Conservation (phyloP, 192 early-diverging fungal genomes). For the Linnemannia zychae region DNA sequence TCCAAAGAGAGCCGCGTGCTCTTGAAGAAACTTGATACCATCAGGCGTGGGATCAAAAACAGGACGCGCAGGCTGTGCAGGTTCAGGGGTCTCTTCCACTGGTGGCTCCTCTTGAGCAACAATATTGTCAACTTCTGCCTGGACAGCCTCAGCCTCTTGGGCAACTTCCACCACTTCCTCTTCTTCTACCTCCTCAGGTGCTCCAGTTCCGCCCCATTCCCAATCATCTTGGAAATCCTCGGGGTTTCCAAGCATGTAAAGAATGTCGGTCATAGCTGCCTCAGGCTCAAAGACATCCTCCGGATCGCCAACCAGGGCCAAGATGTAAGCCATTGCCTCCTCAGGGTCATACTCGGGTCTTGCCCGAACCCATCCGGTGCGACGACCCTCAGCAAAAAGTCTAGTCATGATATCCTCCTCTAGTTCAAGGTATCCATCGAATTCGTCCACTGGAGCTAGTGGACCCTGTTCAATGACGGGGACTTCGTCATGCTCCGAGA, state of each 20-base stretch:
- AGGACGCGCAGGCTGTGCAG: slow-evolving; percentile 9
- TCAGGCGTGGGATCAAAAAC: slow-evolving; percentile 14
- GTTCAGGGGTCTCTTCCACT: slow-evolving; percentile 3
- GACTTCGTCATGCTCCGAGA: background rate
- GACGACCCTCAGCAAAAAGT: too few relatives aligned
- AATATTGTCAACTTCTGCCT: background rate
- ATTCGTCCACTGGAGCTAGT: background rate
- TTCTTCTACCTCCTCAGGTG: background rate
- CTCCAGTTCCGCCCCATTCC: background rate
- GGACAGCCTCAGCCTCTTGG: background rate
- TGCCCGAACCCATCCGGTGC: too few relatives aligned
- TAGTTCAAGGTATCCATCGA: background rate
- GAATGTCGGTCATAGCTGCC: background rate
- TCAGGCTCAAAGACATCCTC: background rate
- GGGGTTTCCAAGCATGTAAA: background rate
- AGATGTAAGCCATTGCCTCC: background rate
- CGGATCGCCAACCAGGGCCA: background rate
- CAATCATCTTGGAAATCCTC: background rate
- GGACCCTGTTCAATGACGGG: background rate
- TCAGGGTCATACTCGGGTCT: background rate
- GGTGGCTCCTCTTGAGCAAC: background rate
- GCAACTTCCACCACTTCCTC: background rate
- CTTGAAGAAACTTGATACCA: slow-evolving; percentile 14
- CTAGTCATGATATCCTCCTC: background rate
- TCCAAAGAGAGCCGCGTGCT: slow-evolving; percentile 10